Conservation (phyloP, 495 filamentous ascomycete species). For the Alectoria sarmentosa region DNA sequence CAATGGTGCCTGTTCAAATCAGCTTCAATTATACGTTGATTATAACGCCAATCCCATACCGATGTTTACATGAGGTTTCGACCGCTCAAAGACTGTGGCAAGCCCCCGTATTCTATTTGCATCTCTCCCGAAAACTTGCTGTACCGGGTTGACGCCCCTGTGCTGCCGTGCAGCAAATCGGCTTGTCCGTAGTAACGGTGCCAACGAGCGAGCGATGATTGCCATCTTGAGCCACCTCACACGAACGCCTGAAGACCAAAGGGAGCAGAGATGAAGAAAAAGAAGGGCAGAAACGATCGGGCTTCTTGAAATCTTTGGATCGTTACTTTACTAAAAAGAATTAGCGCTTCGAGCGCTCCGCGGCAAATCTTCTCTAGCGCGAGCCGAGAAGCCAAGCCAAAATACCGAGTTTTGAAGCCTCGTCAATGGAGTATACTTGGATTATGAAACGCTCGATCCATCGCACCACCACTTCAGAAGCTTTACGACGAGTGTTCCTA, state of each 20-base stretch:
- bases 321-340: not conserved
- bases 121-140: slow-evolving; percentile 60
- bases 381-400: not conserved
- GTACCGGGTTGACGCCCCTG: slow-evolving; percentile 57
- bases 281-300: not conserved
- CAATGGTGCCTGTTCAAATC: slow-evolving; percentile 71
- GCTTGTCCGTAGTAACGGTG: slow-evolving; percentile 63
- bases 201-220: slow-evolving; percentile 54
- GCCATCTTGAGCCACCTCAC: slow-evolving; percentile 48
- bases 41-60: slow-evolving; percentile 44
- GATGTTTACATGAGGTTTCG: slow-evolving; percentile 97
- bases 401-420: not conserved
- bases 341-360: not conserved
- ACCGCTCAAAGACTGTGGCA: slow-evolving; percentile 76
- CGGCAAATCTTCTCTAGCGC: too few relatives aligned
- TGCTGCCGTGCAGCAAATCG: slow-evolving; percentile 55
- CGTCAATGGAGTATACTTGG: not conserved
- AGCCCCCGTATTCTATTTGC: slow-evolving; percentile 63
- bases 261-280: not conserved
- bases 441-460: slow-evolving; percentile 4
- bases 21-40: slow-evolving; percentile 9
- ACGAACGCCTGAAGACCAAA: not conserved
- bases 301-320: not conserved
- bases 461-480: slow-evolving; percentile 4
- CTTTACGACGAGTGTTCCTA: slow-evolving; percentile 14